phyloP scores from a whole-genome alignment of 805 yeast species.

The Lipomyces lipofer region DNA sequence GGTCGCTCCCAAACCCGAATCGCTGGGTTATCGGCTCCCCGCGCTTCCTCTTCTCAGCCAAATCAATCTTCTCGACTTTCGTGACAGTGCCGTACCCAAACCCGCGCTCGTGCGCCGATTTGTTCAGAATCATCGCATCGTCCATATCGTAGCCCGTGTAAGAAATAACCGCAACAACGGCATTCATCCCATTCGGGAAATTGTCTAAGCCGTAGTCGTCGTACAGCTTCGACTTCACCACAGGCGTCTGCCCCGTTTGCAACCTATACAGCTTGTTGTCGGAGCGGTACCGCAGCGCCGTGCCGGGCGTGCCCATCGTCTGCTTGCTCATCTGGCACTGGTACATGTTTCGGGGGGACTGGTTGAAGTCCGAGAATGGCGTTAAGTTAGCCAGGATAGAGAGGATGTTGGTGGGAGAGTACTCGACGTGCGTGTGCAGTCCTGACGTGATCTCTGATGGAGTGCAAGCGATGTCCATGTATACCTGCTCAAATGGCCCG shows the following conservation, averaged over 20 bases:
- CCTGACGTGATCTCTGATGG: slow-evolving; percentile 84
- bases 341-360: slow-evolving; percentile 99
- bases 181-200: slow-evolving; percentile 97
- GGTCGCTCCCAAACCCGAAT: slow-evolving; percentile 90
- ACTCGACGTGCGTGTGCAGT: slow-evolving; percentile 90
- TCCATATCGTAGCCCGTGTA: slow-evolving; percentile 99
- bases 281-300: slow-evolving; percentile 85
- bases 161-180: slow-evolving; percentile 97
- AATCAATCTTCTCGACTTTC: slow-evolving; percentile 89
- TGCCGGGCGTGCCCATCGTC: slow-evolving; percentile 99
- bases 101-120: slow-evolving; percentile 96
- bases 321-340: slow-evolving; percentile 99
- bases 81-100: slow-evolving; percentile 96
- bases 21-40: slow-evolving; percentile 95
- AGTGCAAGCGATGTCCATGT: slow-evolving; percentile 92
- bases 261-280: slow-evolving; percentile 92
- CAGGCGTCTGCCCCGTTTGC: slow-evolving; percentile 96
- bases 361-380: slow-evolving; percentile 97
- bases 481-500: slow-evolving; percentile 98
- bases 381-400: slow-evolving; percentile 96
- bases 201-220: slow-evolving; percentile 98
- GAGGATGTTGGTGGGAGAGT: slow-evolving; percentile 88
- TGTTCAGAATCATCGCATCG: slow-evolving; percentile 98
- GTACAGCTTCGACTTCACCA: slow-evolving; percentile 88
- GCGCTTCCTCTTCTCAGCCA: slow-evolving; percentile 71